A percentile compares a stretch with the other conserved stretches of the same genome.
phyloP scores from a whole-genome alignment of 1,284 basidiomycete genomes.

The Ceratobasidium sp. region DNA sequence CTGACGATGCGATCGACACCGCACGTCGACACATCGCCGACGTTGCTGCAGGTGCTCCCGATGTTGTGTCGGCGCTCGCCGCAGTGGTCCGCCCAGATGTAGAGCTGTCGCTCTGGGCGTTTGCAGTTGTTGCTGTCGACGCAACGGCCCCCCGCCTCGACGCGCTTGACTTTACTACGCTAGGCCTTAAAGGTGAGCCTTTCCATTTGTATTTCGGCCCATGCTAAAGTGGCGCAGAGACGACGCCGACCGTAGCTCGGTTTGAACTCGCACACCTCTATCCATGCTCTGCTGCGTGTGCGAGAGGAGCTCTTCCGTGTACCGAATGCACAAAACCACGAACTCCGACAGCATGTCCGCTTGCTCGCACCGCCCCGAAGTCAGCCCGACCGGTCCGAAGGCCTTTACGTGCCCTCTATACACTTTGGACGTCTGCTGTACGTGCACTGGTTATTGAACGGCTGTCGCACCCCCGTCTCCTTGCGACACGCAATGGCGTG shows the following conservation, averaged over 20 bases:
- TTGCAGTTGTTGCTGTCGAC: constrained; percentile 30
- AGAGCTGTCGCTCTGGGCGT: constrained; percentile 36
- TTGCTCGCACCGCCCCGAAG: constrained; percentile 3
- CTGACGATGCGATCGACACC: constrained; percentile 63
- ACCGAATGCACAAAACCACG: constrained; percentile 42
- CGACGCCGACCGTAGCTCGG: constrained; percentile 4
- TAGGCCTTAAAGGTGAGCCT: constrained; percentile 35
- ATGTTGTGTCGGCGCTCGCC: constrained; percentile 24
- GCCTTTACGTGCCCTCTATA: constrained; percentile 28
- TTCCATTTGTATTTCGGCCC: not conserved
- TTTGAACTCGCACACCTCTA: constrained; percentile 32
- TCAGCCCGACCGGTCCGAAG: constrained; percentile 30
- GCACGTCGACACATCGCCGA: constrained; percentile 66
- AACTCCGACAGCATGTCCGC: constrained; percentile 22
- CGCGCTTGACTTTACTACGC: constrained; percentile 29
- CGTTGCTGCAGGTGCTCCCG: constrained; percentile 37
- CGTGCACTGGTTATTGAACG: constrained; percentile 34
- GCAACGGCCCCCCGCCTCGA: constrained; percentile 23
- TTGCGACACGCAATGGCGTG: constrained; percentile 25
- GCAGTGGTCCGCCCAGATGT: constrained; percentile 30
- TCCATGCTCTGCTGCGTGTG: constrained; percentile 32
- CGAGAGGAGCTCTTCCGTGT: constrained; percentile 2
- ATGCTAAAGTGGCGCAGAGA: constrained; percentile 33
- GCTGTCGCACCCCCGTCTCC: constrained; percentile 23
- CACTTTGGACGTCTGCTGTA: constrained; percentile 32